Evolutionary conservation across 805 yeast species (phyloP).

Genomic region (Starmerella lactis-condensi): DNA sequence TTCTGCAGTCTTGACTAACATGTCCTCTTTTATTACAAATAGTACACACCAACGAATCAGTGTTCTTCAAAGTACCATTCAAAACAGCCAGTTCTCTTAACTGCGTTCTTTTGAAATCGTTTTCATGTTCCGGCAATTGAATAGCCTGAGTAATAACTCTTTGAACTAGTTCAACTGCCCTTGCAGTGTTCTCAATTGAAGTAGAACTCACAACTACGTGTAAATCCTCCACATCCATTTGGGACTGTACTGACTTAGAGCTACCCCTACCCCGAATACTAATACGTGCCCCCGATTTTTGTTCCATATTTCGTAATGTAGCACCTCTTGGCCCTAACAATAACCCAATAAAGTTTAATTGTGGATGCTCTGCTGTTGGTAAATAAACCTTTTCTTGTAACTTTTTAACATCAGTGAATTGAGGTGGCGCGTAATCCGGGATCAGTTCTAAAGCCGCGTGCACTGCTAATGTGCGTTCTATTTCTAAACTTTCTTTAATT

Average conservation of each 20-base stretch:
- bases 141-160: slow-evolving; percentile 68
- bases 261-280: slow-evolving; percentile 93
- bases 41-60: slow-evolving; percentile 43
- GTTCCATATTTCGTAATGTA: slow-evolving; percentile 63
- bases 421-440: slow-evolving; percentile 66
- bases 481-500: slow-evolving; percentile 41
- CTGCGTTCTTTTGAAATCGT: slow-evolving; percentile 78
- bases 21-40: slow-evolving; percentile 67
- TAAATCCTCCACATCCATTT: slow-evolving; percentile 54
- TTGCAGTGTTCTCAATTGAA: slow-evolving; percentile 51
- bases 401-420: slow-evolving; percentile 48
- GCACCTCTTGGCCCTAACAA: slow-evolving; percentile 91
- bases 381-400: slow-evolving; percentile 67
- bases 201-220: slow-evolving; percentile 82
- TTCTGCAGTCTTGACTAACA: slow-evolving; percentile 64
- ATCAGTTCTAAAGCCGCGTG: slow-evolving; percentile 52
- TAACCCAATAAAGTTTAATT: slow-evolving; percentile 79
- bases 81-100: slow-evolving; percentile 78
- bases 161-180: slow-evolving; percentile 57
- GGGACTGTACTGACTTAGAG: slow-evolving; percentile 59
- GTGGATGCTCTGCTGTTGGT: slow-evolving; percentile 76
- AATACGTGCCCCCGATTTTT: slow-evolving; percentile 70
- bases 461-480: slow-evolving; percentile 65
- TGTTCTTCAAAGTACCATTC: slow-evolving; percentile 86
- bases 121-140: slow-evolving; percentile 79